A percentile compares a stretch with the other conserved stretches of the same genome.
Conservation (phyloP, 495 filamentous ascomycete genomes). For the Letharia lupina region DNA sequence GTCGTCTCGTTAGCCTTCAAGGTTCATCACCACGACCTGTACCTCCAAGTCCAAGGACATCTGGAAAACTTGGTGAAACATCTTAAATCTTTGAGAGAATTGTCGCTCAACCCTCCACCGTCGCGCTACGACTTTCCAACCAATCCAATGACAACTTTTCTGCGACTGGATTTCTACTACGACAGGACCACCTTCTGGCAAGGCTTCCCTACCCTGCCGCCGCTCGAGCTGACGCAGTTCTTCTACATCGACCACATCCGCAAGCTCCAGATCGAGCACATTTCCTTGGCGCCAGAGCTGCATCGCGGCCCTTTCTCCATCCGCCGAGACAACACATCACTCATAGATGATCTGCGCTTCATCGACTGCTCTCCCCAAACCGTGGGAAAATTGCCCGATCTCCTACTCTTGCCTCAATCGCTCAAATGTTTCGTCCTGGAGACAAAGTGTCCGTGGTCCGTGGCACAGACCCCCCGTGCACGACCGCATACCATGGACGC, state of each 20-base stretch:
- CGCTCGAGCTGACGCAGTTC: background rate
- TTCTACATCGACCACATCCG: background rate
- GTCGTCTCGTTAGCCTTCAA: background rate
- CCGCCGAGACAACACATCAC: background rate
- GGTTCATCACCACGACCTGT: background rate
- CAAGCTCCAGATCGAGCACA: background rate
- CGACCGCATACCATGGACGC: too few species aligned
- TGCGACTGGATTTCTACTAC: background rate
- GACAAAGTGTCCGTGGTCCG: too few species aligned
- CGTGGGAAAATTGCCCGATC: background rate
- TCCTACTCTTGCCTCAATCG: background rate
- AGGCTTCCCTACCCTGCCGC: background rate
- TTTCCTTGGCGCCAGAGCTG: background rate
- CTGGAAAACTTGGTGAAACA: background rate
- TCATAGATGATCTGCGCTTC: background rate
- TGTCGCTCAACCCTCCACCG: background rate
- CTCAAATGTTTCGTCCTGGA: background rate
- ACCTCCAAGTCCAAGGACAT: background rate
- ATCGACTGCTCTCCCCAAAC: background rate
- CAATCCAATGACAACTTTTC: background rate
- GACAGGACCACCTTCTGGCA: background rate
- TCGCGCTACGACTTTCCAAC: background rate
- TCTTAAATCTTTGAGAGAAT: background rate
- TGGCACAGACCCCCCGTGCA: too few species aligned
- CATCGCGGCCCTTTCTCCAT: background rate